Conservation (phyloP, 768 basidiomycete genomes). For the Leccinellum albellum region DNA sequence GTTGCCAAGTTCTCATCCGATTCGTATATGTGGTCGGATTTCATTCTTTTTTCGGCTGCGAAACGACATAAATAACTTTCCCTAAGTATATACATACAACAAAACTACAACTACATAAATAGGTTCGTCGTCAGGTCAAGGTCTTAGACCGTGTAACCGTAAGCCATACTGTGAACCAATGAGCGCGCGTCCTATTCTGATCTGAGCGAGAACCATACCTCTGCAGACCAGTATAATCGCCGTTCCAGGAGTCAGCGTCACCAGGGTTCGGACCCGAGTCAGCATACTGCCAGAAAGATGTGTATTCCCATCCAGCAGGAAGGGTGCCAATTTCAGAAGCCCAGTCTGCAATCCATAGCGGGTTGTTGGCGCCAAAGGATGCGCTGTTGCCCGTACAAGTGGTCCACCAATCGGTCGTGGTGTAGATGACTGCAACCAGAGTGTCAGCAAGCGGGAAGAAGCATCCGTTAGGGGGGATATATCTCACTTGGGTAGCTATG, state of each 20-base stretch:
- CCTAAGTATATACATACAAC: no score
- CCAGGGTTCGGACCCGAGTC: slow-evolving; percentile 54
- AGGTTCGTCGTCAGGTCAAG: background rate
- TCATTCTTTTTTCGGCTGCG: background rate
- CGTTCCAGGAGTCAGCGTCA: slow-evolving; percentile 57
- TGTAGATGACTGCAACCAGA: slow-evolving; percentile 47
- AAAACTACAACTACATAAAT: background rate
- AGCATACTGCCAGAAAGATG: slow-evolving; percentile 62
- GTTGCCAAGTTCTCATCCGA: no score
- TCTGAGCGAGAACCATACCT: slow-evolving; percentile 24
- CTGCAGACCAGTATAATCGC: slow-evolving; percentile 41
- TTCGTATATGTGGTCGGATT: no score
- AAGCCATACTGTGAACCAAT: slow-evolving; percentile 17
- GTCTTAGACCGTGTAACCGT: slow-evolving; percentile 4
- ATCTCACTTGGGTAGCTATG: slow-evolving; percentile 39
- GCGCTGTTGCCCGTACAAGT: slow-evolving; percentile 60
- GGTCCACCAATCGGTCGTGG: slow-evolving; percentile 66
- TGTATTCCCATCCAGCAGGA: slow-evolving; percentile 55
- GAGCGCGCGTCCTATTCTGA: background rate
- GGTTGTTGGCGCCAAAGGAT: slow-evolving; percentile 47
- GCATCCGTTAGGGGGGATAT: background rate
- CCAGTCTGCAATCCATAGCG: slow-evolving; percentile 60
- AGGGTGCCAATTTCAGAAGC: slow-evolving; percentile 48
- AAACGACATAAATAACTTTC: background rate
- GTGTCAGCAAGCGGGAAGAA: background rate